These are phyloP conservation scores for Lactifluus hygrophoroides DNA, from an alignment of 768 basidiomycete genomes.

Conservation along the genomic window DNA sequence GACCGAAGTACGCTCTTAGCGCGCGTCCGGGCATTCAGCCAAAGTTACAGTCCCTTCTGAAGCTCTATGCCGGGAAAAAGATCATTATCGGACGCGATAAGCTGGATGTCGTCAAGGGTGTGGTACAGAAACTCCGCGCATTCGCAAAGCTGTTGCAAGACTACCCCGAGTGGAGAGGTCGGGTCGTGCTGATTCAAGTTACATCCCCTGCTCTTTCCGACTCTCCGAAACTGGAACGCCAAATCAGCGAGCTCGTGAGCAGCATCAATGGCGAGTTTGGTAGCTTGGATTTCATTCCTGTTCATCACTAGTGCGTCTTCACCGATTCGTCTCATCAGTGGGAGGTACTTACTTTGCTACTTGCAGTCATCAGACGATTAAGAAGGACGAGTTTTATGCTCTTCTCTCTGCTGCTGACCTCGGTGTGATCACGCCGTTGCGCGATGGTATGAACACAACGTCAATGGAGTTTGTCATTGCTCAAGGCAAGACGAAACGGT, in stretches of 20 bases:
- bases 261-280: conserved; percentile 96
- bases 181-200: conserved; percentile 83
- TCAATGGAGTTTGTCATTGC: conserved; percentile 97
- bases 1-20: conserved; percentile 27
- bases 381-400: conserved; percentile 97
- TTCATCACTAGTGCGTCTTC: conserved; percentile 86
- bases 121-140: conserved; percentile 94
- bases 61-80: conserved; percentile 92
- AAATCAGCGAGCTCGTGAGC: conserved; percentile 88
- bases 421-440: conserved; percentile 88
- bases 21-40: conserved; percentile 76
- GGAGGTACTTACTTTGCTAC: not conserved
- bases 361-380: conserved; percentile 86
- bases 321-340: not conserved
- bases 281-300: conserved; percentile 88
- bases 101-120: conserved; percentile 96
- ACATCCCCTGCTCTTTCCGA: conserved; percentile 90
- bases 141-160: conserved; percentile 91
- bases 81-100: conserved; percentile 98
- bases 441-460: conserved; percentile 99
- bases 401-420: conserved; percentile 88
- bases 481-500: conserved; percentile 75
- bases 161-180: conserved; percentile 93
- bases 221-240: conserved; percentile 86
- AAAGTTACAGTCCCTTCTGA: conserved; percentile 77